Evolutionary conservation across 2,329 filamentous ascomycete species (phyloP), one percentile per base, ranked within the genome.

Genomic region (Ophiocordyceps polyrhachis-furcata): DNA sequence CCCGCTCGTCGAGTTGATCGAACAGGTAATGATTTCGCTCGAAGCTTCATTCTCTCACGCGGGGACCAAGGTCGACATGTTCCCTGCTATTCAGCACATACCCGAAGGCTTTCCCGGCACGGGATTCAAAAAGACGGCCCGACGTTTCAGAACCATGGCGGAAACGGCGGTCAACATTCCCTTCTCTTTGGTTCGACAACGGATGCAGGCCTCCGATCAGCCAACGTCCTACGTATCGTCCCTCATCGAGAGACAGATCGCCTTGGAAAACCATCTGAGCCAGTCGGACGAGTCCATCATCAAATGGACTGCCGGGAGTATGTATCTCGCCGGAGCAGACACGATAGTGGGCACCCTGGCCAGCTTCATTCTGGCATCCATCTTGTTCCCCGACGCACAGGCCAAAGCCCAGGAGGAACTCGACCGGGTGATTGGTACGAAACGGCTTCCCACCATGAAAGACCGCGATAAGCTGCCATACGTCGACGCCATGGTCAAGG

Each of bases 391-490:
- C 2, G 58, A 58, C 1, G 63, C 68, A 0, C 67, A 70, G 47
- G 62, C 53, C 47, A 55, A 53, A 38, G 66, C 60, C 0, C 64
- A 66, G 35, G 51, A 50, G 0, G 63, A 68, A 40, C 57, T 73
- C 3, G 66, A 70, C 41, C 46, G 54, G 0, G 59, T 71, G 1
- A 56, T 69, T 17, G 68, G 69, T 3, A 38, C 50, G 0, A 54
- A 61, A 12, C 57, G 69, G 3, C 46, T 69, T 2, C 70, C 70
- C 0, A 57, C 50, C 2, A 60, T 66, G 48, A 50, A 61, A 0
- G 69, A 74, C 49, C 57, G 61, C 41, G 51, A 56, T 2, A 53
- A 60, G 5, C 56, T 74, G 3, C 69, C 67, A 0, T 74, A 73
- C 21, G 32, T 62, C 5, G 48, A 55, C 9, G 51, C 52, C 6